These are phyloP conservation scores for Fusarium haematococcum DNA, from an alignment of 2,329 filamentous ascomycete genomes.

Conservation along the genomic window DNA sequence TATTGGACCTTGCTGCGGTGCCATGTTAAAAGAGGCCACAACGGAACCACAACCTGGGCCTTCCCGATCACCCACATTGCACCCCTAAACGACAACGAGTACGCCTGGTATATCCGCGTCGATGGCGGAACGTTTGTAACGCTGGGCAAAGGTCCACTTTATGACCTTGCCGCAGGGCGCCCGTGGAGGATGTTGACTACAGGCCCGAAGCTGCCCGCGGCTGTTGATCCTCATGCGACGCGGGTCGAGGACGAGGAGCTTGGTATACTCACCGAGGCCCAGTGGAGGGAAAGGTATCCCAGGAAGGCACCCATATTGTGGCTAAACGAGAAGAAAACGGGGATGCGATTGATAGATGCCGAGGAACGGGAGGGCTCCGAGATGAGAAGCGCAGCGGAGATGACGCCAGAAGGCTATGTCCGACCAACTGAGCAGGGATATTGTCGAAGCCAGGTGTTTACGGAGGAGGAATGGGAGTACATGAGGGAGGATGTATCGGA, in stretches of 20 bases:
- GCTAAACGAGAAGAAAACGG: neutral
- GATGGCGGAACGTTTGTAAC: neutral
- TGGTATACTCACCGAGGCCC: neutral
- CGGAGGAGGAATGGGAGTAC: neutral
- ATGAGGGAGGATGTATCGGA: neutral
- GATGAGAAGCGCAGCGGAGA: neutral
- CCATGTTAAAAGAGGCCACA: neutral
- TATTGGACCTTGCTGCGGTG: constrained; percentile 5
- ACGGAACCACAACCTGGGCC: neutral
- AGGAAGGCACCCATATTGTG: neutral
- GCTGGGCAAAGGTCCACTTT: rapidly evolving
- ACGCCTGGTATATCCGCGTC: neutral
- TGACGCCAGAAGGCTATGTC: neutral
- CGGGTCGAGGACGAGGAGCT: neutral
- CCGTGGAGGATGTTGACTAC: neutral
- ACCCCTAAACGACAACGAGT: neutral
- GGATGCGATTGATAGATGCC: neutral
- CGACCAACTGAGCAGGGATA: neutral
- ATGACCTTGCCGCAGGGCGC: neutral
- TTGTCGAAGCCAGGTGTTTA: neutral
- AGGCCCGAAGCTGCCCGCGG: neutral
- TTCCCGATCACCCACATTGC: neutral
- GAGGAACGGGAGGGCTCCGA: constrained; percentile 4
- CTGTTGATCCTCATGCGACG: neutral
- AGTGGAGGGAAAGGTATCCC: neutral